Evolutionary conservation across 768 basidiomycete genomes (phyloP).

Genomic region (Tricholoma bakamatsutake): DNA sequence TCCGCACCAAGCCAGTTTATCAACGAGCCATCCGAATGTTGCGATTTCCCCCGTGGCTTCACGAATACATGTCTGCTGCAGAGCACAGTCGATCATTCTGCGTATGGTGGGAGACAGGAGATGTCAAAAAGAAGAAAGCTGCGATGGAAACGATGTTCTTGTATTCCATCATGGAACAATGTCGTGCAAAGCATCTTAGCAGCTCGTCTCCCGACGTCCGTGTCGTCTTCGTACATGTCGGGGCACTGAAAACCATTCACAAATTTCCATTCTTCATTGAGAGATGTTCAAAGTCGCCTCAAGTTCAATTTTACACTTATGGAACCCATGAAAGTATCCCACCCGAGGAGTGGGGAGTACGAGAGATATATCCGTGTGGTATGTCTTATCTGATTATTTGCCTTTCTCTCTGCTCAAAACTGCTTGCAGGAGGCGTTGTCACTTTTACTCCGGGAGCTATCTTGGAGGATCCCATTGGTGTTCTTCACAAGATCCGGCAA

Average conservation of each 20-base stretch:
- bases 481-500: constrained; percentile 42
- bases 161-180: constrained; percentile 36
- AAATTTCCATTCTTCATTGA: constrained; percentile 44
- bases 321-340: constrained; percentile 53
- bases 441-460: constrained; percentile 66
- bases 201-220: constrained; percentile 33
- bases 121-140: constrained; percentile 20
- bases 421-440: constrained; percentile 55
- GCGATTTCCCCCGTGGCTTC: constrained; percentile 41
- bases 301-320: constrained; percentile 60
- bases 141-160: constrained; percentile 42
- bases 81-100: constrained; percentile 34
- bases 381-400: constrained; percentile 12
- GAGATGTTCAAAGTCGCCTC: constrained; percentile 36
- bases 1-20: constrained; percentile 22
- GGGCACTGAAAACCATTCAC: constrained; percentile 43
- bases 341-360: constrained; percentile 53
- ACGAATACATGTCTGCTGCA: constrained; percentile 37
- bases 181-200: constrained; percentile 32
- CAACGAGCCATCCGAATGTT: constrained; percentile 39
- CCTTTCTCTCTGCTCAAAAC: not conserved
- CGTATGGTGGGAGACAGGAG: constrained; percentile 39
- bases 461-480: constrained; percentile 42
- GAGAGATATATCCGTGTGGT: constrained; percentile 68
- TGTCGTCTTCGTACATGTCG: constrained; percentile 63